These are phyloP conservation scores for Leccinum rimulosum DNA, from an alignment of 768 basidiomycete genomes.

Conservation along the genomic window DNA sequence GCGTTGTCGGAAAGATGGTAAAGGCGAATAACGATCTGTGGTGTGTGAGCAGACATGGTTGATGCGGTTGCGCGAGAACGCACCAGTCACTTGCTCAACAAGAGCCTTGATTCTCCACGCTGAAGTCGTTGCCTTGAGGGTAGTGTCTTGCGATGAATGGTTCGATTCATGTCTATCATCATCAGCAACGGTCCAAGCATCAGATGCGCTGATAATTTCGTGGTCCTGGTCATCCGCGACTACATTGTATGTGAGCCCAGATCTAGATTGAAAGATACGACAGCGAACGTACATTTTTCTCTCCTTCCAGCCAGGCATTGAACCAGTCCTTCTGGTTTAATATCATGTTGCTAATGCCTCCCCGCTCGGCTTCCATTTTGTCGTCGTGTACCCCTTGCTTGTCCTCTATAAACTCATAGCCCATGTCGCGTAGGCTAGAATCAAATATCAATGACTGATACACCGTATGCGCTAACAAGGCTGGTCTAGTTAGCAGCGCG, in stretches of 20 bases:
- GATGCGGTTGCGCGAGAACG: slow-evolving; percentile 12
- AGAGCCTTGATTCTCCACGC: slow-evolving; percentile 80
- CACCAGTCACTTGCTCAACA: slow-evolving; percentile 90
- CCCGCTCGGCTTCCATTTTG: slow-evolving; percentile 46
- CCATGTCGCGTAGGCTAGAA: slow-evolving; percentile 67
- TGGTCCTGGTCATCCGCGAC: slow-evolving; percentile 88
- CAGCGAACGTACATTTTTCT: slow-evolving; percentile 68
- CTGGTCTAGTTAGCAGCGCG: slow-evolving; percentile 68
- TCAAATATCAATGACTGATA: slow-evolving; percentile 92
- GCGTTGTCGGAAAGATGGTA: slow-evolving; percentile 75
- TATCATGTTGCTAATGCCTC: slow-evolving; percentile 79
- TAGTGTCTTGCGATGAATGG: slow-evolving; percentile 24
- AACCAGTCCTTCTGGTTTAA: slow-evolving; percentile 89
- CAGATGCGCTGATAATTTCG: slow-evolving; percentile 72
- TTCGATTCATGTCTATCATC: slow-evolving; percentile 50
- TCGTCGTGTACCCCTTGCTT: slow-evolving; percentile 16
- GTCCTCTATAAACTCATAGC: slow-evolving; percentile 51
- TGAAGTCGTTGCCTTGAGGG: slow-evolving; percentile 74
- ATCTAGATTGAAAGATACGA: not conserved
- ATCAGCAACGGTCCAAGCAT: slow-evolving; percentile 85
- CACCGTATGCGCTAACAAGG: slow-evolving; percentile 91
- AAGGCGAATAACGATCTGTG: slow-evolving; percentile 84
- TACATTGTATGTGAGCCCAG: slow-evolving; percentile 31
- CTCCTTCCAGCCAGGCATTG: slow-evolving; percentile 84
- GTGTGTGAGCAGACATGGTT: not conserved